A percentile compares a stretch with the other conserved stretches of the same genome.
Evolutionary conservation across 163 green algal genomes (phyloP).

Genomic region (Scenedesmus sp.): DNA sequence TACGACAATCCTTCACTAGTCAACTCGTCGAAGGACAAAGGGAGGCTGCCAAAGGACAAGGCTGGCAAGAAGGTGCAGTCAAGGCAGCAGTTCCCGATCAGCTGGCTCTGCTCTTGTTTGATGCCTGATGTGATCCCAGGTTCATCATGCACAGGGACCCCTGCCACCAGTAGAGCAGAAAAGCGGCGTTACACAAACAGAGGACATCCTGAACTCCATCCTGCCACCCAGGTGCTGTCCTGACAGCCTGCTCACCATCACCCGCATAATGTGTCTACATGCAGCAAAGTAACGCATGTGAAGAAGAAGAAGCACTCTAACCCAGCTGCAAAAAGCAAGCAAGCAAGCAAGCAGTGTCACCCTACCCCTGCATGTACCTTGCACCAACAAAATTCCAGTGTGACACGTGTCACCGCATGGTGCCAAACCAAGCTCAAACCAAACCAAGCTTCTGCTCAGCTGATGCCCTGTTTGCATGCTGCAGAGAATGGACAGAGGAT

Average conservation of each 20-base stretch:
- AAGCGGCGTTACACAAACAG: slow-evolving; percentile 80
- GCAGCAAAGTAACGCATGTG: too few relatives aligned
- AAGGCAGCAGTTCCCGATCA: background rate
- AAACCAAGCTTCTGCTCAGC: background rate
- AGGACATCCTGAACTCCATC: slow-evolving; percentile 93
- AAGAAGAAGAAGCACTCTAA: too few relatives aligned
- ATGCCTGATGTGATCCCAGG: background rate
- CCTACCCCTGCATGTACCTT: background rate
- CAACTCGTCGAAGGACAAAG: slow-evolving; percentile 75
- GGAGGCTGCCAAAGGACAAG: slow-evolving; percentile 64
- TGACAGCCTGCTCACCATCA: slow-evolving; percentile 1
- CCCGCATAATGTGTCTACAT: background rate
- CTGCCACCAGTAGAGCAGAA: slow-evolving; percentile 82
- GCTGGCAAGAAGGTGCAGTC: slow-evolving; percentile 70
- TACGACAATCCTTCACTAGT: slow-evolving; percentile 89
- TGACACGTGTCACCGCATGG: background rate
- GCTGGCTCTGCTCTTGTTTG: background rate
- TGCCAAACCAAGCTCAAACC: background rate
- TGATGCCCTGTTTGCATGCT: background rate
- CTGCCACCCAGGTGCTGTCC: slow-evolving; percentile 79
- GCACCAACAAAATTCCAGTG: background rate
- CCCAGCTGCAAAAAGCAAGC: background rate
- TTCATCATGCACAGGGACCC: slow-evolving; percentile 57
- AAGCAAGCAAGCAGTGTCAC: background rate
- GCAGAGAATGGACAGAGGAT: slow-evolving; percentile 90